Conservation (phyloP, 139 green algal species). For the Monoraphidium neglectum region DNA sequence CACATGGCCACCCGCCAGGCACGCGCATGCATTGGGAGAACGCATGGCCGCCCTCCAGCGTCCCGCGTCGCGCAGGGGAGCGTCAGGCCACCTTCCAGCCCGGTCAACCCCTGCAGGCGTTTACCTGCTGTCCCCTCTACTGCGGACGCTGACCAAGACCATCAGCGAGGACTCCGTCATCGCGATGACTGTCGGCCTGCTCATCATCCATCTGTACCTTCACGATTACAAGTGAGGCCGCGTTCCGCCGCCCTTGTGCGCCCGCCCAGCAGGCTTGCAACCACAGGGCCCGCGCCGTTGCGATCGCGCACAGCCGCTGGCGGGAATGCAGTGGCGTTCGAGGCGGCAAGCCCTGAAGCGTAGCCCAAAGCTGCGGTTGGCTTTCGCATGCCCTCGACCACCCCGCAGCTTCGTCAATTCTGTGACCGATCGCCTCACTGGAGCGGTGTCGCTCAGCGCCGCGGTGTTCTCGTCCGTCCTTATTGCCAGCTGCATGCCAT, state of each 20-base stretch:
- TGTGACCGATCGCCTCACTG: conserved; percentile 58
- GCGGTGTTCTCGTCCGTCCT: conserved; percentile 79
- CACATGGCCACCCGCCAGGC: too few relatives aligned
- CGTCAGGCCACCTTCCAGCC: not conserved
- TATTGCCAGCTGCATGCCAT: conserved; percentile 70
- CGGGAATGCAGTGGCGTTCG: too few relatives aligned
- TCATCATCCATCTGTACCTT: conserved; percentile 80
- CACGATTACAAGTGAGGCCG: conserved; percentile 85
- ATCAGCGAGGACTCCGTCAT: conserved; percentile 84
- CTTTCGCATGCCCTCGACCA: too few relatives aligned
- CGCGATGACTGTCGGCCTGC: conserved; percentile 55
- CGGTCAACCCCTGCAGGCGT: conserved; percentile 42
- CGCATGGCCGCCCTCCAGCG: too few relatives aligned
- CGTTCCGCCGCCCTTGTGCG: too few relatives aligned
- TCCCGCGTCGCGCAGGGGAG: too few relatives aligned
- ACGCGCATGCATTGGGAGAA: too few relatives aligned
- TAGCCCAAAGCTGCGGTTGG: too few relatives aligned
- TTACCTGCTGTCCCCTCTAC: conserved; percentile 75
- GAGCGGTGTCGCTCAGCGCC: conserved; percentile 73
- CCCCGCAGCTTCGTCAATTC: conserved; percentile 62
- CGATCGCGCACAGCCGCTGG: too few relatives aligned
- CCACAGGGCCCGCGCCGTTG: too few relatives aligned
- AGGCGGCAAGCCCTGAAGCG: too few relatives aligned
- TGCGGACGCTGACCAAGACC: conserved; percentile 72
- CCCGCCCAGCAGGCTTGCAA: too few relatives aligned